Evolutionary conservation across 2,329 filamentous ascomycete species (phyloP), one percentile per base, ranked within the genome.

Genomic region (Talaromyces sp.): DNA sequence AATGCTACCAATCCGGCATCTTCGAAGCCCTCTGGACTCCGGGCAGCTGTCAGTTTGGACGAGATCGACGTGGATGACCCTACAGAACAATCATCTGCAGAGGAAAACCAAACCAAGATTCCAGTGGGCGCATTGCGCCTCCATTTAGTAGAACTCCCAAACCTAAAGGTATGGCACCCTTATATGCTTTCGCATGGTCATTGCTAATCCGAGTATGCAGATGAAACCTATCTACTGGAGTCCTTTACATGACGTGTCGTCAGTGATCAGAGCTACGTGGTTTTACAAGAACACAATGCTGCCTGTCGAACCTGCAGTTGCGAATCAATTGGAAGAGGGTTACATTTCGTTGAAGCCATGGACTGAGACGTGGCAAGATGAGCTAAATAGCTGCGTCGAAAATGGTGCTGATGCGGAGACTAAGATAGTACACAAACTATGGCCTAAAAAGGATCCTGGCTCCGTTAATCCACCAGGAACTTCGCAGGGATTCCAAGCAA

Each of bases 171-270:
- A 64, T 52, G 30, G 8, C 27, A 3, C 2, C 17, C 4, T 32
- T 29, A 27, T 16, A 9, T 5, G 29, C n/a, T 35, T 35, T 9
- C 36, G n/a, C n/a, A 22, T 7, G 17, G 14, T 13, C 35, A 9
- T 4, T 37, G 29, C 22, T 52, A 33, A 52, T 13, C 1, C 2
- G 20, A 3, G 20, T 16, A 6, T 16, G 7, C 16, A 90, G 65
- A 96, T 99, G 91, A 90, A 92, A 70, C 94, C 94, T 0, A 97
- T 97, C 54, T 99, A 99, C 70, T 99, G 94, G 94, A 92, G 88
- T 16, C 93, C 94, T 7, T 82, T 97, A 29, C 91, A 96, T 64
- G 94, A 97, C 66, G 83, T 95, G 29, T 88, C 90, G 6, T 80
- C 86, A 32, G 91, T 97, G 1, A 81, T 88, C 52, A 82, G 94